A percentile compares a stretch with the other conserved stretches of the same genome.
These are phyloP conservation scores for Fraxinus ornus DNA, from an alignment of 305 asterid species.

Conservation along the genomic window DNA sequence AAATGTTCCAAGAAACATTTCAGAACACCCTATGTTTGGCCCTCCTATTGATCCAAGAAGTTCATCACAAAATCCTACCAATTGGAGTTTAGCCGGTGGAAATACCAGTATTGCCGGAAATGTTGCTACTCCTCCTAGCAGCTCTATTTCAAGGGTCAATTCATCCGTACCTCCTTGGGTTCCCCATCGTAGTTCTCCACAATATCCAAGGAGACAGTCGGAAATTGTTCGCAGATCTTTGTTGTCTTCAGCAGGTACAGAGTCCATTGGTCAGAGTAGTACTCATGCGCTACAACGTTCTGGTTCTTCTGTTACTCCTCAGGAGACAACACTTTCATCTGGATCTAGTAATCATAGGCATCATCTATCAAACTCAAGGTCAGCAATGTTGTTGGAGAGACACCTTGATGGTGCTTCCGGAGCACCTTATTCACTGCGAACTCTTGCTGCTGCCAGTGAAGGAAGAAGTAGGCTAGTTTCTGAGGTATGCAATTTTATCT, in stretches of 20 bases:
- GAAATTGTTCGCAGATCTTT: constrained; percentile 44
- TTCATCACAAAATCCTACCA: constrained; percentile 48
- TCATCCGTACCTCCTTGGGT: constrained; percentile 38
- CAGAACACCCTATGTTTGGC: constrained; percentile 69
- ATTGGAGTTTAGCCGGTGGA: constrained; percentile 52
- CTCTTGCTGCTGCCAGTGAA: constrained; percentile 64
- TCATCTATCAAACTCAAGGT: constrained; percentile 47
- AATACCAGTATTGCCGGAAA: constrained; percentile 40
- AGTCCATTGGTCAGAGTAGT: constrained; percentile 50
- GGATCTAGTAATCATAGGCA: constrained; percentile 52
- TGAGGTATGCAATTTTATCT: constrained; percentile 38
- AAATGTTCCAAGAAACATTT: constrained; percentile 57
- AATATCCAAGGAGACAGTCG: constrained; percentile 36
- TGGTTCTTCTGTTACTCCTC: constrained; percentile 40
- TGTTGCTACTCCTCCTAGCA: constrained; percentile 41
- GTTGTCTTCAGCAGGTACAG: constrained; percentile 33
- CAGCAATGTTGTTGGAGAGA: constrained; percentile 70
- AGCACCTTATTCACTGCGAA: constrained; percentile 52
- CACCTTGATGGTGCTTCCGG: constrained; percentile 58
- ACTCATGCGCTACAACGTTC: constrained; percentile 31
- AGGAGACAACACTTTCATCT: constrained; percentile 47
- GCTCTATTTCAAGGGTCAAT: constrained; percentile 35
- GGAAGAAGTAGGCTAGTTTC: constrained; percentile 72
- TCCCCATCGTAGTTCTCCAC: constrained; percentile 38
- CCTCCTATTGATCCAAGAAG: constrained; percentile 53